Conservation (phyloP, 164 flowering plant species). For the Kingdonia uniflora region DNA sequence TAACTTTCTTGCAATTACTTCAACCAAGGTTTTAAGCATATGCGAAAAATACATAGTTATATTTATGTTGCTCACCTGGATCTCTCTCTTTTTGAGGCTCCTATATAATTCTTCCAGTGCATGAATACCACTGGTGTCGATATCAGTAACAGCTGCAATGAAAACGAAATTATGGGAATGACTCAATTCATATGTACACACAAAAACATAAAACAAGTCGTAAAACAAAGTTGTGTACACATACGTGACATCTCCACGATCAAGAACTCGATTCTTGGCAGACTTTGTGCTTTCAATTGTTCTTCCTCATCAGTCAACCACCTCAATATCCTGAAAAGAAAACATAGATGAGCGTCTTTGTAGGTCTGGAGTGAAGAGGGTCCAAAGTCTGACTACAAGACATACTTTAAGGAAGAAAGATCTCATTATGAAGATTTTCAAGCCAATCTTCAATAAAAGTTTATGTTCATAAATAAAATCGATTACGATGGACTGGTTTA, state of each 20-base stretch:
- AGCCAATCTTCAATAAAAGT: too few relatives aligned
- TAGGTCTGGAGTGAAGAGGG: too few relatives aligned
- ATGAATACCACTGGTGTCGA: constrained; percentile 85
- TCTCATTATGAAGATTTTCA: neutral
- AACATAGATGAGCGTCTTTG: neutral
- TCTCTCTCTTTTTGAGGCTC: constrained; percentile 53
- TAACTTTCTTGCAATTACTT: neutral
- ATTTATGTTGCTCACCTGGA: constrained; percentile 32
- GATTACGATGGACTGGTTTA: too few relatives aligned
- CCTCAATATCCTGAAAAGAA: constrained; percentile 51
- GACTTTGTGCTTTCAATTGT: constrained; percentile 14
- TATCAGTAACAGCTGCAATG: constrained; percentile 74
- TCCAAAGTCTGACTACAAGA: too few relatives aligned
- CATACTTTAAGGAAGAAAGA: too few relatives aligned
- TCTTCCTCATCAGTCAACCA: constrained; percentile 77
- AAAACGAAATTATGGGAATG: neutral
- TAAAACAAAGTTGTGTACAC: constrained; percentile 4
- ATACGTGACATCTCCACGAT: constrained; percentile 84
- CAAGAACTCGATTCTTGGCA: constrained; percentile 39
- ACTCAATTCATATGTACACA: neutral
- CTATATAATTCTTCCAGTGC: constrained; percentile 59
- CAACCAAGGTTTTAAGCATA: neutral
- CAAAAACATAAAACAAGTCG: neutral
- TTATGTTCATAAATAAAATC: too few relatives aligned
- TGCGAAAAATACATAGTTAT: too few relatives aligned